Base-by-base conservation (phyloP, 352 stramenopile genomes). In the Globisporangium yorkense region DNA sequence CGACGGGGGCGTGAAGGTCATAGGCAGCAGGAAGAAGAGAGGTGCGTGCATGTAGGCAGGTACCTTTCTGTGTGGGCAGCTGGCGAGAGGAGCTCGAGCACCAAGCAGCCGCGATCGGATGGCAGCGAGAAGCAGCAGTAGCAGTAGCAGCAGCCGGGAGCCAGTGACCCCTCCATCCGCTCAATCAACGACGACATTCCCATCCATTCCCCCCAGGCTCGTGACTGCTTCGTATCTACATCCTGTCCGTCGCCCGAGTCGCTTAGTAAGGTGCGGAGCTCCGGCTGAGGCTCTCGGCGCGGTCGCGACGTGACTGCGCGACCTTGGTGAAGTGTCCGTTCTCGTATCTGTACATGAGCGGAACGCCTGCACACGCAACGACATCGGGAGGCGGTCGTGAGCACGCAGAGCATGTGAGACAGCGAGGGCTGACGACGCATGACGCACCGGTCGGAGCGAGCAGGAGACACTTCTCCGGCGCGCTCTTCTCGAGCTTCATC, bases 401-500 rank as follows among this genome's bases (percentile, higher is more conserved):
- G 43, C 29, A 53, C 18, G 21, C 16, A 44, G 10, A 41, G 45
- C 3, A 39, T 45, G 12, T 5, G 29, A 55, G 50, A 41, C 10
- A 33, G 15, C 16, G n/a, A 48, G 20, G 2, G 24, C 37, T 47
- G n/a, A 18, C 20, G 20, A 13, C 15, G 13, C 16, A 41, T 16
- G 7, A 57, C 61, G 47, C 68, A 88, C 82, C 83, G 29, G 83
- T 93, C 0, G 84, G 80, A 21, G 84, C 84, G 5, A 93, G 65
- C 50, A 93, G 57, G 49, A 87, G 63, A 63, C 84, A 93, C 27
- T 78, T 75, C 54, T 88, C 81, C 4, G 84, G 84, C 5, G 80
- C 76, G 56, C 75, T 76, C 61, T 93, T 93, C 63, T 93, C 84
- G 48, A 93, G 64, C 65, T 84, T 82, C 84, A 93, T 93, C 61